Base-by-base conservation (phyloP, 768 basidiomycete species). In the Pulveroboletus sp. region DNA sequence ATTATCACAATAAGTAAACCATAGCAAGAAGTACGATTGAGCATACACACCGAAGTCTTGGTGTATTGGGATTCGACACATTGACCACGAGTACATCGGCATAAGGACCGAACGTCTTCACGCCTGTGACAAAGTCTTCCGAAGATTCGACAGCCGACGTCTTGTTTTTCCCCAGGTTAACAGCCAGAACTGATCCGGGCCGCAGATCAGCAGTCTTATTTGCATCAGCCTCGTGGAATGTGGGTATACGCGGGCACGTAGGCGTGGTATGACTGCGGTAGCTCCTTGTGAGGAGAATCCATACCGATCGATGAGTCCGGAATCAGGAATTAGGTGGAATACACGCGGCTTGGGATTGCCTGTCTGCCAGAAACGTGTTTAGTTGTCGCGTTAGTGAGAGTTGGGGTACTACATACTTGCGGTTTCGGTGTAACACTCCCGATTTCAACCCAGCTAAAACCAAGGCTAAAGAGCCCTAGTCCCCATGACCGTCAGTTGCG, bases 101-200 rank as follows among this genome's bases (percentile, higher is more conserved):
- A 59, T 90, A 87, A 0, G 87, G 84, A 0, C 93, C 95, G 60
- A 99, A 90, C 12, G 80, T 75, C 24, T 77, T 76, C 16, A 98
- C 85, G 6, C 97, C 97, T 0, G 71, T 60, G 11, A 97, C 75
- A 66, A 94, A 98, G 66, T 99, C 95, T 25, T 89, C 84, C 25
- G 92, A 83, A 13, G 89, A 88, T 31, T 94, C 93, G 1, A 78
- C 78, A 1, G 88, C 73, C 1, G 90, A 90, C 13, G 80, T 75
- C 65, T 98, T 98, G 72, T 99, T 97, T 73, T 98, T 98, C 20
- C 97, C 97, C 8, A 99, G 74, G 67, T 99, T 99, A 51, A 99
- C 80, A 6, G 92, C 94, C 20, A 99, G 79, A 21, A 97, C 63
- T 2, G 84, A 75, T 24, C 78, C 81, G 0, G 78, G 70, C 5